phyloP scores from a whole-genome alignment of 208 protist genomes.

The Polymyxa betae region DNA sequence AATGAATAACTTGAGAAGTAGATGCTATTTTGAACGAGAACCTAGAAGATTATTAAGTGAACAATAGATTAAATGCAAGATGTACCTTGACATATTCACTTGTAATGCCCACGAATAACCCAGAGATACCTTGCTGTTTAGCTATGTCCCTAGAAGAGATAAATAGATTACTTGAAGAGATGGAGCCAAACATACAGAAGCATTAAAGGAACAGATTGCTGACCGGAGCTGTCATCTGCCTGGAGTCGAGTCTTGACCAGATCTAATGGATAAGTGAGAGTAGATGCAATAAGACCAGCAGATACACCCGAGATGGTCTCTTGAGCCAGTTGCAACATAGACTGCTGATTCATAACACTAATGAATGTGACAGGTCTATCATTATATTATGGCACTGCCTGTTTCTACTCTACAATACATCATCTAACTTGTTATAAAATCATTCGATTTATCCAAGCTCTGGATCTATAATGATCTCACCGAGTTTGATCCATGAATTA shows the following conservation, averaged over 20 bases:
- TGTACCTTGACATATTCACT: conserved; percentile 35
- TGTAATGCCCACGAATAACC: conserved; percentile 1
- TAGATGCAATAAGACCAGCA: neutral
- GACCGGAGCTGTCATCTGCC: neutral
- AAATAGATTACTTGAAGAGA: neutral
- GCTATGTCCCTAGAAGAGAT: neutral
- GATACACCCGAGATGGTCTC: neutral
- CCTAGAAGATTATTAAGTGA: no score
- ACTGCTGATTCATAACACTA: no score
- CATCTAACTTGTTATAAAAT: no score
- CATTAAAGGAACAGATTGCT: neutral
- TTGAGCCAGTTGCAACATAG: neutral
- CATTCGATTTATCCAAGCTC: no score
- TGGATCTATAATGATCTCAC: no score
- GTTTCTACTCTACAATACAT: no score
- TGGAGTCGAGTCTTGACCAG: conserved; percentile 31
- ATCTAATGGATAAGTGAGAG: conserved; percentile 21
- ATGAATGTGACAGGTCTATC: no score
- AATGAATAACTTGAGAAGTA: conserved; percentile 32
- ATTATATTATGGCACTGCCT: no score
- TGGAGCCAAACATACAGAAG: neutral
- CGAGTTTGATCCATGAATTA: no score
- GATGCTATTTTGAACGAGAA: conserved; percentile 4
- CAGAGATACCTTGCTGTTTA: neutral
- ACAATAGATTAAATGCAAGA: neutral